These are phyloP conservation scores for Panellus pusillus DNA, from an alignment of 768 basidiomycete genomes.

Conservation along the genomic window DNA sequence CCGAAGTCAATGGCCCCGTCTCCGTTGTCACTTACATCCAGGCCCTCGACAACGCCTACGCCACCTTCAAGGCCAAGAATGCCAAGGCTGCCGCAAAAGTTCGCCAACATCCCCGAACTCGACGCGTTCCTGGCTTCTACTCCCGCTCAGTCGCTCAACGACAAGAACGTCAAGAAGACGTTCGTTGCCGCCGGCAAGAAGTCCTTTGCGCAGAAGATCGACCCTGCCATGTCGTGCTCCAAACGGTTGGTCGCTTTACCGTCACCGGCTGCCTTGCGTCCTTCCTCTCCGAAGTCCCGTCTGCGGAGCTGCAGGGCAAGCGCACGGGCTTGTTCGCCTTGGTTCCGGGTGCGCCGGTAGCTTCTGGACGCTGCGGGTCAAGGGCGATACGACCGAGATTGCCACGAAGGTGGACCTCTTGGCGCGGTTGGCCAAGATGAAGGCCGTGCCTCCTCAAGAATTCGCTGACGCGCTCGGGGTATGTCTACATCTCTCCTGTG, in stretches of 20 bases:
- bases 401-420: constrained; percentile 79
- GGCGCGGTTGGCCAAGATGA: constrained; percentile 77
- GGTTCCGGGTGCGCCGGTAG: constrained; percentile 93
- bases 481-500: constrained; percentile 27
- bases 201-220: constrained; percentile 72
- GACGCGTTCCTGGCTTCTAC: constrained; percentile 67
- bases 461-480: constrained; percentile 84
- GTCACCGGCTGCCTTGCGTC: constrained; percentile 94
- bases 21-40: constrained; percentile 95
- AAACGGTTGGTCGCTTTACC: constrained; percentile 90
- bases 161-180: constrained; percentile 94
- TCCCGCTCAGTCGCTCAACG: constrained; percentile 76
- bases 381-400: constrained; percentile 85
- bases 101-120: constrained; percentile 68
- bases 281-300: constrained; percentile 71
- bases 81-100: constrained; percentile 65
- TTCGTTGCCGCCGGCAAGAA: constrained; percentile 81
- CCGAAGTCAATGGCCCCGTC: constrained; percentile 95
- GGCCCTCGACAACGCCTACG: constrained; percentile 89
- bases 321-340: constrained; percentile 95
- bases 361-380: constrained; percentile 87
- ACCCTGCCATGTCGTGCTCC: constrained; percentile 83
- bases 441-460: constrained; percentile 88
- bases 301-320: constrained; percentile 72
- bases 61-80: constrained; percentile 78